Conservation (phyloP, 768 basidiomycete genomes). For the Tylopilus felleus region DNA sequence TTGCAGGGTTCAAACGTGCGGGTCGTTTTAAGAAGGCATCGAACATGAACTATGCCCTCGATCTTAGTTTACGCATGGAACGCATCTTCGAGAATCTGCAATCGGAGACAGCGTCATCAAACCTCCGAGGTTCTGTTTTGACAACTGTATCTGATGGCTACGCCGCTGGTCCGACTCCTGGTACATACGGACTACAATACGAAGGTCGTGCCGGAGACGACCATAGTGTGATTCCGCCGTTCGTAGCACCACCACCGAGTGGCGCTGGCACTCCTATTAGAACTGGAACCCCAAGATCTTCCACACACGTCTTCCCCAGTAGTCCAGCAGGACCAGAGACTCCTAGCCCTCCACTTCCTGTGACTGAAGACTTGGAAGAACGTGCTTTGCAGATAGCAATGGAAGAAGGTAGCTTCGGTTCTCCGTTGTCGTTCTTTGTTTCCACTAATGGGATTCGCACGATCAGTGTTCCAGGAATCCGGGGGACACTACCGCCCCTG, state of each 20-base stretch:
- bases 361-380: conserved; percentile 44
- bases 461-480: conserved; percentile 47
- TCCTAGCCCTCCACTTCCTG: conserved; percentile 11
- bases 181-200: conserved; percentile 61
- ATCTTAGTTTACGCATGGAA: conserved; percentile 38
- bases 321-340: conserved; percentile 5
- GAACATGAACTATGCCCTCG: conserved; percentile 83
- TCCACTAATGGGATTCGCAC: conserved; percentile 39
- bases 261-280: conserved; percentile 27
- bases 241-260: conserved; percentile 5
- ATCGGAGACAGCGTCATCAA: conserved; percentile 23
- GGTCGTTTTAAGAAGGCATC: conserved; percentile 94
- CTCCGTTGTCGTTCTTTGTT: conserved; percentile 31
- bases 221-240: conserved; percentile 31
- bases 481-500: conserved; percentile 62
- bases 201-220: conserved; percentile 66
- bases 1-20: conserved; percentile 36
- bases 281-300: conserved; percentile 25
- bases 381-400: conserved; percentile 48
- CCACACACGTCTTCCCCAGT: conserved; percentile 6
- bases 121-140: conserved; percentile 23
- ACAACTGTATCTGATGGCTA: conserved; percentile 21
- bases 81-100: conserved; percentile 31
- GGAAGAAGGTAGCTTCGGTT: conserved; percentile 42
- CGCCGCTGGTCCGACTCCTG: conserved; percentile 29